These are phyloP conservation scores for Dictyostelium gargantuum DNA, from an alignment of 208 protist genomes.

Conservation along the genomic window DNA sequence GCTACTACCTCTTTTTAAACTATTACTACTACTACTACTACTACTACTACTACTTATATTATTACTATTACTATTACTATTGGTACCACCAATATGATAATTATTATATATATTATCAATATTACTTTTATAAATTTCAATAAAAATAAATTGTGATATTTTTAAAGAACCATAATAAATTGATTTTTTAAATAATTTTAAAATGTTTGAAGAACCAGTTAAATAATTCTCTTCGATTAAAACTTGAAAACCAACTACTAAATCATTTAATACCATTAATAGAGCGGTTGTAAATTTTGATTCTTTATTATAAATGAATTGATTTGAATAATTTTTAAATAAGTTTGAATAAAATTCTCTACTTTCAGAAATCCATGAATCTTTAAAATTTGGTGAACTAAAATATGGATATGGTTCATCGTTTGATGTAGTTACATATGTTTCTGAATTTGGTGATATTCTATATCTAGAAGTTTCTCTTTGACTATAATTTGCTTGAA, in stretches of 20 bases:
- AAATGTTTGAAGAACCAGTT: too few relatives aligned
- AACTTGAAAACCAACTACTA: neutral
- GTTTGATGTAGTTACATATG: neutral
- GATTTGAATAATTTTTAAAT: neutral
- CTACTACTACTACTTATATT: neutral
- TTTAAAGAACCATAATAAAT: neutral
- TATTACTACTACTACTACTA: neutral
- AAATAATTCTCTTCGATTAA: too few relatives aligned
- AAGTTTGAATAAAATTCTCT: neutral
- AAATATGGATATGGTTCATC: neutral
- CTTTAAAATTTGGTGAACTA: neutral
- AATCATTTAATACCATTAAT: neutral
- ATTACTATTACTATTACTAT: neutral
- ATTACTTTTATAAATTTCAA: neutral
- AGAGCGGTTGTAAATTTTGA: neutral
- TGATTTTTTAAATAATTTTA: neutral
- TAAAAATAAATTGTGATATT: neutral
- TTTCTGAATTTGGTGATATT: neutral
- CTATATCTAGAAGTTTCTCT: too few relatives aligned
- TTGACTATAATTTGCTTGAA: too few relatives aligned
- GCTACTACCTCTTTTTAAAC: neutral
- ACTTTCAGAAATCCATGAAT: neutral
- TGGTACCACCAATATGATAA: neutral
- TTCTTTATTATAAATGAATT: neutral
- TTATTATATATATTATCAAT: neutral